Base-by-base conservation (phyloP, 306 rosid genomes). In the Cicer arietinum region DNA sequence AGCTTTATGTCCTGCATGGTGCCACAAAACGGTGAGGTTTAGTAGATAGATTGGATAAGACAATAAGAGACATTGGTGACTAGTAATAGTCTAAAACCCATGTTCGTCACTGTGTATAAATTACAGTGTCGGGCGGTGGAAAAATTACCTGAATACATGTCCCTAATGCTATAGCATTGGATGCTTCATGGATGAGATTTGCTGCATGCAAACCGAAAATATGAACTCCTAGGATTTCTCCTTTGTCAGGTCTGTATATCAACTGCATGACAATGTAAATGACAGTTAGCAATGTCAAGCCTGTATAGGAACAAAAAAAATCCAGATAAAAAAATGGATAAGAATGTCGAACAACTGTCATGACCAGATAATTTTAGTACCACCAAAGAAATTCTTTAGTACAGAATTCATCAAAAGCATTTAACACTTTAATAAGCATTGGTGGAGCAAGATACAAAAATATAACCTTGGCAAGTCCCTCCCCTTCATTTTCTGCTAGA, bases 191-290 rank as follows among this genome's bases (percentile, higher is more conserved):
- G 67, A 94, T 94, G 71, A 94, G 99, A 84, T 94, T 97, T 20
- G 99, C 99, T 13, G 99, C 99, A 65, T 94, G 99, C 88, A 94
- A 82, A 79, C 99, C 99, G 59, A 94, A 92, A 72, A 94, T 94
- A 69, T 94, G 99, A 65, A 91, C 99, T 47, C 99, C 99, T 25
- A 94, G 90, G 47, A 94, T 94, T 87, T 92, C 99, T 52, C 99
- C 99, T 14, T 83, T 90, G 85, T 94, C 99, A n/a, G 99, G 96
- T 80, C 97, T 85, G 88, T 94, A 94, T 82, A 94, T 94, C 86
- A 94, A 70, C 99, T 94, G 95, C 81, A 78, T 54, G 76, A 77
- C 75, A 81, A 48, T 54, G 79, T 41, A 62, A 51, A 78, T 20
- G 47, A 67, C 74, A 79, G 71, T 81, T 60, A 80, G 58, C 22